Conservation (phyloP, 768 basidiomycete species). For the Kwoniella bestiolae region DNA sequence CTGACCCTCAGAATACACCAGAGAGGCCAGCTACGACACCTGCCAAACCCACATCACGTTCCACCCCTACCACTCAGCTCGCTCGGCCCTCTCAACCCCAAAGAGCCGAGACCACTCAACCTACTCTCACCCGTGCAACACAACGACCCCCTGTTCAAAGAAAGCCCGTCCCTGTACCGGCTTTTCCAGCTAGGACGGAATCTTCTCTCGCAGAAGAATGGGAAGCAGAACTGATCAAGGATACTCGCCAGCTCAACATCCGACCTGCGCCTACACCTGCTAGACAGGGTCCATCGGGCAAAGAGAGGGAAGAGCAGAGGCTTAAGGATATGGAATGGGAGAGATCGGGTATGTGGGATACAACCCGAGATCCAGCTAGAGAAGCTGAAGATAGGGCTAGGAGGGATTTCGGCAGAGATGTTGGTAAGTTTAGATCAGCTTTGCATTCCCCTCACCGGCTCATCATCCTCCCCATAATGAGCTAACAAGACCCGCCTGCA, state of each 20-base stretch:
- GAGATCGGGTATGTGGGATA: slow-evolving; percentile 36
- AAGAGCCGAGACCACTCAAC: slow-evolving; percentile 5
- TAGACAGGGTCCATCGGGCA: background rate
- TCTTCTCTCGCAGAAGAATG: slow-evolving; percentile 40
- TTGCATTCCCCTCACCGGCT: background rate
- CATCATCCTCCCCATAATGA: background rate
- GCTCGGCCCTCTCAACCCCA: background rate
- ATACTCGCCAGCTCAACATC: slow-evolving; percentile 1
- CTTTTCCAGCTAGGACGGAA: slow-evolving; percentile 28
- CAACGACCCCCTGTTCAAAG: background rate
- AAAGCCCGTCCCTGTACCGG: slow-evolving; percentile 1
- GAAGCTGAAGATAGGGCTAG: slow-evolving; percentile 39
- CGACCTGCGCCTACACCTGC: background rate
- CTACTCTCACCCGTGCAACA: background rate
- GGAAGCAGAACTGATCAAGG: slow-evolving; percentile 35
- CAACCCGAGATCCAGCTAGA: slow-evolving; percentile 23
- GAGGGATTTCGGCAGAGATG: slow-evolving; percentile 35
- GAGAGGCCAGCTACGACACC: background rate
- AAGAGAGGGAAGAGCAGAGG: slow-evolving; percentile 21
- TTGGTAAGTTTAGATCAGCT: slow-evolving; percentile 30
- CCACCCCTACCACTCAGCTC: background rate
- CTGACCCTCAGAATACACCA: background rate
- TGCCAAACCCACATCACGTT: background rate
- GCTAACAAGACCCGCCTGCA: slow-evolving; percentile 19
- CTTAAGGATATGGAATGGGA: slow-evolving; percentile 42